Conservation (phyloP, 306 rosid species). For the Castanea crenata region DNA sequence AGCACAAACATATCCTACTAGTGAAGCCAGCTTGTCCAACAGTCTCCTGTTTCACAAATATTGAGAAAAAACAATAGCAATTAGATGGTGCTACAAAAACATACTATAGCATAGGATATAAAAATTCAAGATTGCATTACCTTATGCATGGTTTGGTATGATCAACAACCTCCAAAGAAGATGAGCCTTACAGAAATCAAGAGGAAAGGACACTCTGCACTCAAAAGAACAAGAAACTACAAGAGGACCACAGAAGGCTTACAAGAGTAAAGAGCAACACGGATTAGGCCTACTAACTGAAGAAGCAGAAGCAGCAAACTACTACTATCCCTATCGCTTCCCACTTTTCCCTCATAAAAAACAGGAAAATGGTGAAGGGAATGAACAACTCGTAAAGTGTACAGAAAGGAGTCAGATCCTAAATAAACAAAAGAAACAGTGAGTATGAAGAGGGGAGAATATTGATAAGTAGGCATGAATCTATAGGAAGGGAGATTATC, state of each 20-base stretch:
- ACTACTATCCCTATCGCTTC: slow-evolving; percentile 34
- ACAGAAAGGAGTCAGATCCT: slow-evolving; percentile 23
- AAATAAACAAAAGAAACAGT: slow-evolving; percentile 22
- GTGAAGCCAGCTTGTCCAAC: slow-evolving; percentile 7
- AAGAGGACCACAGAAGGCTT: slow-evolving; percentile 6
- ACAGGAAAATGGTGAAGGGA: slow-evolving; percentile 54
- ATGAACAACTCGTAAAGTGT: slow-evolving; percentile 26
- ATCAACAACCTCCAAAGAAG: slow-evolving; percentile 42
- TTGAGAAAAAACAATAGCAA: background rate
- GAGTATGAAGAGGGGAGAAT: slow-evolving; percentile 17
- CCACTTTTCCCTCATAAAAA: slow-evolving; percentile 66
- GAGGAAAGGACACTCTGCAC: slow-evolving; percentile 23
- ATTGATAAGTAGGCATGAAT: slow-evolving; percentile 6
- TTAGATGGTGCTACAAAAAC: background rate
- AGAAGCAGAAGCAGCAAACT: slow-evolving; percentile 29
- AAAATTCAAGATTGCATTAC: slow-evolving; percentile 19
- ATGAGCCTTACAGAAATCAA: slow-evolving; percentile 12
- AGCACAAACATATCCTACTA: background rate
- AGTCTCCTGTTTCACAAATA: slow-evolving; percentile 42
- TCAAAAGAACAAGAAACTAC: slow-evolving; percentile 1
- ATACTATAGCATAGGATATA: background rate
- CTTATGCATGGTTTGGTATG: slow-evolving; percentile 41
- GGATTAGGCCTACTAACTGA: slow-evolving; percentile 26
- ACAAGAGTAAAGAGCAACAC: slow-evolving; percentile 24
- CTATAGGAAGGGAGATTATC: slow-evolving; percentile 13